These are phyloP conservation scores for Neurospora sp. DNA, from an alignment of 2,329 filamentous ascomycete genomes.

Conservation along the genomic window DNA sequence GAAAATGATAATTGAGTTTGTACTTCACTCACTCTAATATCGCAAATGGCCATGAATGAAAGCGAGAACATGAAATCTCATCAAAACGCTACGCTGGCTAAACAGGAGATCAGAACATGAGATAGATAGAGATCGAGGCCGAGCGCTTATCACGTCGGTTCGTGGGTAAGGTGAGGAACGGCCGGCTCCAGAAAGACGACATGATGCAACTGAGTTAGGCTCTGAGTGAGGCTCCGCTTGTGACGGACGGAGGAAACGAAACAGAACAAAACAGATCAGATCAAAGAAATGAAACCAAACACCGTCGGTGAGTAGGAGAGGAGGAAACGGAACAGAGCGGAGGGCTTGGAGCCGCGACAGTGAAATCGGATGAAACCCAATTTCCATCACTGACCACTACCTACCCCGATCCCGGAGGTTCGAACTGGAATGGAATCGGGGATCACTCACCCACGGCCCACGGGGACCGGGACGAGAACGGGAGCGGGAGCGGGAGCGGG, in stretches of 20 bases:
- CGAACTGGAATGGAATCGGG: background rate
- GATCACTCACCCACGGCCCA: background rate
- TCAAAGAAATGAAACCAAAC: background rate
- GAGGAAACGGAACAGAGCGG: background rate
- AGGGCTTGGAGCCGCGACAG: background rate
- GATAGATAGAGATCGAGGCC: background rate
- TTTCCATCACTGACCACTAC: too few relatives aligned
- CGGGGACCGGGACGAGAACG: background rate
- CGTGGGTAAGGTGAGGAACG: background rate
- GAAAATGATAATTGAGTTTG: too few relatives aligned
- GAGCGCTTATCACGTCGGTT: background rate
- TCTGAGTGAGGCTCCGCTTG: background rate
- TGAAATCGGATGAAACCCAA: background rate
- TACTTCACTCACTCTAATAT: too few relatives aligned
- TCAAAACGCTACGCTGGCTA: too few relatives aligned
- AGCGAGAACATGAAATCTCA: too few relatives aligned
- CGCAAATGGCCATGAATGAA: too few relatives aligned
- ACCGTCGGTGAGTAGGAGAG: background rate
- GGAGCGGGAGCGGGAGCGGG: background rate
- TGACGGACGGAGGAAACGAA: background rate
- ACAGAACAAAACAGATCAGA: background rate
- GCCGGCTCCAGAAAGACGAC: background rate
- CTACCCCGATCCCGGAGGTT: background rate
- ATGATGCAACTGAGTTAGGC: background rate
- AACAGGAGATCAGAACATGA: background rate